These are phyloP conservation scores for Penicillium bialowiezense DNA, from an alignment of 495 filamentous ascomycete genomes.

Conservation along the genomic window DNA sequence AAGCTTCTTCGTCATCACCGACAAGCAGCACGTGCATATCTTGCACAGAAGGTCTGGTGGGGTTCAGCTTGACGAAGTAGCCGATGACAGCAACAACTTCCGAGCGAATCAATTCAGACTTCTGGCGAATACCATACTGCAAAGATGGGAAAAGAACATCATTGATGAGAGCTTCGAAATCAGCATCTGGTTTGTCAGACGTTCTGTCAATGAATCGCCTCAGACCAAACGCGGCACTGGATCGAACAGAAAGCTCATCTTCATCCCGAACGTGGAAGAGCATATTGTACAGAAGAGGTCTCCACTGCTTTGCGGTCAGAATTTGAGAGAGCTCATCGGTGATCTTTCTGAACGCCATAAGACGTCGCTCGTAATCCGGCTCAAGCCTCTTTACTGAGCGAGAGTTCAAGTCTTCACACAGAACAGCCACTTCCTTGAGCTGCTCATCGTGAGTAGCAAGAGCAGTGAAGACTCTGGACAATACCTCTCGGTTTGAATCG, in stretches of 20 bases:
- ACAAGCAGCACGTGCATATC: constrained; percentile 75
- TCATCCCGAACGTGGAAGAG: constrained; percentile 82
- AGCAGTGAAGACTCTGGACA: constrained; percentile 68
- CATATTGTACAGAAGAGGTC: constrained; percentile 86
- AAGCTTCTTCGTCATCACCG: constrained; percentile 79
- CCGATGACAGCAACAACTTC: constrained; percentile 79
- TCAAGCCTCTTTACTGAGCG: constrained; percentile 64
- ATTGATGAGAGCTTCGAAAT: constrained; percentile 54
- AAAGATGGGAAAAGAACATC: constrained; percentile 70
- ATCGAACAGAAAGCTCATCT: constrained; percentile 82
- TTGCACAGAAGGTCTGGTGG: constrained; percentile 62
- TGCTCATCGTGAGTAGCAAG: constrained; percentile 62
- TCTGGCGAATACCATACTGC: constrained; percentile 67
- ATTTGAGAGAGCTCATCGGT: constrained; percentile 50
- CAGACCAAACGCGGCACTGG: constrained; percentile 77
- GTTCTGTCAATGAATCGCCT: constrained; percentile 73
- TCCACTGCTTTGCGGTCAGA: constrained; percentile 77
- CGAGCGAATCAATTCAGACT: constrained; percentile 76
- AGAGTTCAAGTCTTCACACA: constrained; percentile 81
- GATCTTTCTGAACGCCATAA: constrained; percentile 72
- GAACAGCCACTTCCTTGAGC: constrained; percentile 58
- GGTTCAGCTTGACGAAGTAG: constrained; percentile 68
- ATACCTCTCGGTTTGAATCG: constrained; percentile 62
- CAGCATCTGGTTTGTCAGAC: constrained; percentile 26
- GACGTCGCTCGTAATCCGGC: constrained; percentile 79